phyloP scores from a whole-genome alignment of 1,284 basidiomycete species.

The Puccinia coronata region DNA sequence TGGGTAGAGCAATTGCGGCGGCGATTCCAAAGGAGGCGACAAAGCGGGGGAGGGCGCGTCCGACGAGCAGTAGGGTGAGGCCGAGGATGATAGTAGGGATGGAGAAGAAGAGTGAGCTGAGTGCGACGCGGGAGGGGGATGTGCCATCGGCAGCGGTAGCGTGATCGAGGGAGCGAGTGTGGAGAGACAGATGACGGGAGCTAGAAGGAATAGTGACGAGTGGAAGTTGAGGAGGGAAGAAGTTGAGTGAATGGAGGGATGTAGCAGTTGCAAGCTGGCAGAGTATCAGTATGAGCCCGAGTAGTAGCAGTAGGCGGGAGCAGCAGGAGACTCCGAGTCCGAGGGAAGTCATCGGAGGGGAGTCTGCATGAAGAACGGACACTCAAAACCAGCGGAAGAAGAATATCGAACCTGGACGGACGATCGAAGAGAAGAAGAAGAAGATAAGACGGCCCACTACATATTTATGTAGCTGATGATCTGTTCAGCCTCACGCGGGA shows the following conservation, averaged over 20 bases:
- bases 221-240: background rate
- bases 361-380: too few species aligned
- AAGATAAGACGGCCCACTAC: too few species aligned
- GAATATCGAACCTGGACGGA: too few species aligned
- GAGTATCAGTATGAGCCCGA: too few species aligned
- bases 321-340: too few species aligned
- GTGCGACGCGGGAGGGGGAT: background rate
- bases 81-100: constrained; percentile 4
- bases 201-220: background rate
- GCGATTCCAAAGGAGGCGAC: background rate
- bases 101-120: constrained; percentile 19
- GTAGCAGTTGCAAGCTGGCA: too few species aligned
- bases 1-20: background rate
- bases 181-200: background rate
- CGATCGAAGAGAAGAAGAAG: too few species aligned
- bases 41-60: constrained; percentile 1
- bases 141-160: constrained; percentile 3
- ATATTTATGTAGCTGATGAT: too few species aligned
- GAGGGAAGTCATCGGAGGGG: too few species aligned
- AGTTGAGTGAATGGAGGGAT: background rate
- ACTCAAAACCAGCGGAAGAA: too few species aligned
- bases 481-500: too few species aligned
- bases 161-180: background rate
- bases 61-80: background rate
- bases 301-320: too few species aligned